Evolutionary conservation across 176 grass and related monocot genomes (phyloP), one percentile per base, ranked within the genome.

Genomic region (Luzula sylvatica): DNA sequence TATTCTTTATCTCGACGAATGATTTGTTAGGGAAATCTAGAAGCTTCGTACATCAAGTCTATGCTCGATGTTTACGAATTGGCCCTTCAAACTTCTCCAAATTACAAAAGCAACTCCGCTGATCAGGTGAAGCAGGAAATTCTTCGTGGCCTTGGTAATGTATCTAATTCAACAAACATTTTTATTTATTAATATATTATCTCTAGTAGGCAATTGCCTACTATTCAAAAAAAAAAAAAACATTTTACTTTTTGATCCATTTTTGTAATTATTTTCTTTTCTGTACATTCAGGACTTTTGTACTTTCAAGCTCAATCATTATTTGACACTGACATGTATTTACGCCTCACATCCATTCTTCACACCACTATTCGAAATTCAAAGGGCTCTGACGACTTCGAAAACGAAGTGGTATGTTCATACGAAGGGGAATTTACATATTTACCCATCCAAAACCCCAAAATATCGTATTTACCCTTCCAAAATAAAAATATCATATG

Each of bases 91-190:
- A 86, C 76, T 56, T 88, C 76, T 32, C 85, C 81, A 58, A 86
- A 79, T 76, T 89, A 80, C 72, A 88, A 83, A 65, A 89, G 72
- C 56, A 83, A 66, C 68, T 70, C 84, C 35, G 72, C 72, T 38
- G 81, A 82, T 69, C 89, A 86, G 70, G 92, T 96, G 59, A 96
- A 96, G 81, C 92, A 89, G 80, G 92, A 96, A 67, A 83, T 96
- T 50, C 71, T 96, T 56, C 77, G 60, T 61, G 92, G 85, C 73
- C 77, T 96, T 74, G 92, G 92, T 96, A 96, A 80, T 50, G n/a
- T 26, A 74, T 45, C 24, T 7, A 53, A 59, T 3, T 63, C 46
- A 12, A 26, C 39, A 45, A 25, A 61, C 11, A 12, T n/a, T n/a
- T n/a, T n/a, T n/a, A n/a, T n/a, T n/a, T n/a, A n/a, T n/a, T n/a